Percentiles rank a stretch among this genome's conserved stretches.
phyloP scores from a whole-genome alignment of 805 yeast species.

The Clavispora fructus region DNA sequence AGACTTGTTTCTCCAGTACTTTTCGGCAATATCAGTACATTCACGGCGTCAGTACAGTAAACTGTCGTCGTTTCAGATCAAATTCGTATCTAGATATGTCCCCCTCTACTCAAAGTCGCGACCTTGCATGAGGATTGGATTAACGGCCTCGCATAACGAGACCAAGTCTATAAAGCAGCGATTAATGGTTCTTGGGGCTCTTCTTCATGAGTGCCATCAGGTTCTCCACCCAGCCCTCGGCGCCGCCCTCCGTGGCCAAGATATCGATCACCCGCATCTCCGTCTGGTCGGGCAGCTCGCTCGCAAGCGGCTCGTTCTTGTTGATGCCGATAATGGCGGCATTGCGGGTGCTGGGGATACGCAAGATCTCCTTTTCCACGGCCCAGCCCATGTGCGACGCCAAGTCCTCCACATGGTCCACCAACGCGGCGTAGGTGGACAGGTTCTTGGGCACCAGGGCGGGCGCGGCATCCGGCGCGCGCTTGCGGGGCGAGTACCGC shows the following conservation, averaged over 20 bases:
- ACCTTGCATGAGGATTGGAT: too few species aligned
- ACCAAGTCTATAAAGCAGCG: neutral
- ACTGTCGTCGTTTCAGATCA: too few species aligned
- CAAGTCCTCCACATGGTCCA: slow-evolving; percentile 74
- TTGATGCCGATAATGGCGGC: slow-evolving; percentile 78
- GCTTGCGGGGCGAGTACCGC: slow-evolving; percentile 50
- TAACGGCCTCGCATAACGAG: too few species aligned
- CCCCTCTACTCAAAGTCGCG: too few species aligned
- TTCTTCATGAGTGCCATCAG: slow-evolving; percentile 65
- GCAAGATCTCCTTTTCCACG: slow-evolving; percentile 75
- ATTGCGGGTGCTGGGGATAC: slow-evolving; percentile 93
- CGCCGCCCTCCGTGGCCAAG: slow-evolving; percentile 77
- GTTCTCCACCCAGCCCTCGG: slow-evolving; percentile 84
- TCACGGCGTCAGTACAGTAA: too few species aligned
- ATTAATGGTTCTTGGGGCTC: slow-evolving; percentile 68
- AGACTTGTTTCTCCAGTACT: too few species aligned
- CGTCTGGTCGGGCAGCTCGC: slow-evolving; percentile 26
- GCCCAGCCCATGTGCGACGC: slow-evolving; percentile 75
- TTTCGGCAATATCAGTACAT: too few species aligned
- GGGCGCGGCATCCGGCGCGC: slow-evolving; percentile 1
- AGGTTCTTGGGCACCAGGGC: slow-evolving; percentile 13
- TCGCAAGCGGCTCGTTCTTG: slow-evolving; percentile 17
- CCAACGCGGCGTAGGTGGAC: slow-evolving; percentile 80
- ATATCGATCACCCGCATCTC: slow-evolving; percentile 51
- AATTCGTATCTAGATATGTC: too few species aligned